Evolutionary conservation across 257 asterid species (phyloP), one percentile per base, ranked within the genome.

Genomic region (Ballota nigra): DNA sequence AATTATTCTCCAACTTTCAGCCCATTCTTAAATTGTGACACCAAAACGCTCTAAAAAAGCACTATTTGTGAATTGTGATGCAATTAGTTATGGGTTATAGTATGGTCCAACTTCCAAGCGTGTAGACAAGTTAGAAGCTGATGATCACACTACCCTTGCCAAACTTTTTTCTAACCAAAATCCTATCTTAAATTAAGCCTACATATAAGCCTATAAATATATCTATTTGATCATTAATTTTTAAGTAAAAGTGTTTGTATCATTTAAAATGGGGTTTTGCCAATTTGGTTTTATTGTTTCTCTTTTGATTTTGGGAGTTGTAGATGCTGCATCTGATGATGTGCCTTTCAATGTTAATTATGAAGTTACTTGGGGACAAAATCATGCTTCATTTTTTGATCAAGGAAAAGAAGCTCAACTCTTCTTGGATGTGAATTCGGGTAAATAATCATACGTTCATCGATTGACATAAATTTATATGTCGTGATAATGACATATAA

Each of bases 331-430:
- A 58, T 83, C 78, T 6, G 20, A 45, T 26, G 78, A 69, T 4
- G 24, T 68, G 16, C 26, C 73, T 0, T 89, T 87, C 45, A 80
- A 82, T 41, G 31, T 19, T 19, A 76, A 78, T 68, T 91, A 91
- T 34, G 15, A 31, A 6, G 72, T 89, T 59, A 36, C 49, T 12
- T 87, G 85, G 83, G 97, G 95, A 51, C 20, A 75, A 22, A 78
- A 79, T 31, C 87, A 79, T 66, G 77, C 78, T 58, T 45, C 18
- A 7, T 60, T 81, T 66, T 18, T 73, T 43, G 61, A 81, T 56
- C 85, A 80, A 41, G 81, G 87, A 59, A 81, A 69, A 75, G 81
- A 84, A 51, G 80, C 81, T 73, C 89, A 84, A 69, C 71, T 89
- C 8, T 81, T 84, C 40, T 57, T 89, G 85, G 96, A 91, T 36